Base-by-base conservation (phyloP, 257 asterid genomes). In the Gentiana straminea region DNA sequence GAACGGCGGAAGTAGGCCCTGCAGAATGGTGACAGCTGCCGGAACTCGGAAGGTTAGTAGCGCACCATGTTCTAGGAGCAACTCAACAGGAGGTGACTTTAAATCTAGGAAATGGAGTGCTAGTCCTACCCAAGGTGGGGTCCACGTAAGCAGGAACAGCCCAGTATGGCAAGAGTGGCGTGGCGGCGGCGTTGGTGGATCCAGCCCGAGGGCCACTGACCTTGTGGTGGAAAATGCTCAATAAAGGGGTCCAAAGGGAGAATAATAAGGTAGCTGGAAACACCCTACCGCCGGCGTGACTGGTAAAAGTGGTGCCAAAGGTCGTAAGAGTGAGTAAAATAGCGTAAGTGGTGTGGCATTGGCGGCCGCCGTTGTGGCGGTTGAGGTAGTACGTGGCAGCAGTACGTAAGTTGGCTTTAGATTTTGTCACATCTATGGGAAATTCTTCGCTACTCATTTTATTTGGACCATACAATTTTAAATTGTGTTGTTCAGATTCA, bases 31-130 rank as follows among this genome's bases (percentile, higher is more conserved):
- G 15, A 46, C 60, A 36, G 64, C 64, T n/a, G 63, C 61, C 48
- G 51, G 75, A 37, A 55, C 76, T 9, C 77, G 98, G 77, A 91
- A 84, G 63, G 95, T 78, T 62, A 87, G 96, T 54, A 87, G 96
- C 61, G 96, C 96, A 33, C 96, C 98, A 49, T 91, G 98, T 68
- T 87, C 96, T 8, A 55, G 98, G 74, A 87, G 98, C 13, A 91
- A 91, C 83, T 91, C 96, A 0, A 71, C 79, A 0, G 96, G 98
- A 0, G 96, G 98, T 1, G 98, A 90, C 32, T 86, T 95, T 32
- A 90, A 90, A 70, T 80, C 92, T 10, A 73, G 84, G 62, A 91
- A 84, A 58, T 73, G 81, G 84, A 92, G 94, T 0, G 70, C 62
- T 47, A 91, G 98, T 63, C 96, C 96, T 3, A 66, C 55, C 61